Base-by-base conservation (phyloP, 176 grass and related monocot genomes). In the Paspalum vaginatum region DNA sequence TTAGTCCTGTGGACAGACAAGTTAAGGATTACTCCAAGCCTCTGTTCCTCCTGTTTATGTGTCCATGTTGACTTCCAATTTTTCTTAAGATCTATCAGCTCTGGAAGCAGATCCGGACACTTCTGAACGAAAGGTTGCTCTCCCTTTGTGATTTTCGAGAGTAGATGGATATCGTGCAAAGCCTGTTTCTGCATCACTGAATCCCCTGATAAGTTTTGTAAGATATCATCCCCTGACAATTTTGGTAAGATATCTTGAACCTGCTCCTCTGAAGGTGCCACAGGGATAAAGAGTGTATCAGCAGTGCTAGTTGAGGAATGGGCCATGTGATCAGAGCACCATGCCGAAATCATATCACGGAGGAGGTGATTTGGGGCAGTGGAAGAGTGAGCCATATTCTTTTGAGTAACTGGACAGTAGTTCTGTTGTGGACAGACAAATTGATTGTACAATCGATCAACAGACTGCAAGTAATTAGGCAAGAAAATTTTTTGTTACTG, bases 331-430 rank as follows among this genome's bases (percentile, higher is more conserved):
- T 89, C 87, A 4, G 80, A 38, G 56, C 46, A 14, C 87, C 87
- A 89, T 40, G 76, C 70, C 56, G 63, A 9, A 81, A 89, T 81
- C 87, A 89, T 89, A 58, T 89, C 76, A 25, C 17, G 54, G 26
- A 89, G 77, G 38, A 85, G 81, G 25, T 85, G 46, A 64, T 85
- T 80, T 54, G 87, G 77, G 76, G 47, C 20, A 69, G 14, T 48
- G 13, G 46, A 27, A 70, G 81, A 75, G 62, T 89, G 81, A 24
- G 76, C n/a, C 70, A 84, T 62, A 53, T 22, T 38, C 12, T 75
- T 13, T 4, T 53, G 17, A 80, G 70, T 85, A 68, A 69, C 27
- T 57, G 70, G 63, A 47, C 81, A 80, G 47, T 11, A 9, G 21
- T 85, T 76, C 7, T 47, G 65, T 6, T 18, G 18, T 63, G 18